phyloP scores from a whole-genome alignment of 139 green algal genomes.

The Ostreobium quekettii region DNA sequence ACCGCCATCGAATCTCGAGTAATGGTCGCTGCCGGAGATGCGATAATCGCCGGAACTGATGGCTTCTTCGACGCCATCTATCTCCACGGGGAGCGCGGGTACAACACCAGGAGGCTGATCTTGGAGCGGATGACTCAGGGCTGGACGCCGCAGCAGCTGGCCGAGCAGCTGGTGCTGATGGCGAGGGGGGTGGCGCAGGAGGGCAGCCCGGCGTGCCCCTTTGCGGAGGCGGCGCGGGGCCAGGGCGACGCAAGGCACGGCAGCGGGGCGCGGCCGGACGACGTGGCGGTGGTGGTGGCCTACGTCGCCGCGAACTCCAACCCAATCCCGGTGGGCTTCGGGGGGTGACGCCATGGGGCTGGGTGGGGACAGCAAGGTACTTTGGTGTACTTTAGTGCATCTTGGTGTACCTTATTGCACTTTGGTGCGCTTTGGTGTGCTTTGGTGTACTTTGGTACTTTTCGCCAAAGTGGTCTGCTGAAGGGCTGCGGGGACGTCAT shows the following conservation, averaged over 20 bases:
- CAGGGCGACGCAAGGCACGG: not conserved
- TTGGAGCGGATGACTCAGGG: not conserved
- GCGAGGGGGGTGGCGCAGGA: not conserved
- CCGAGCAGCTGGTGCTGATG: not conserved
- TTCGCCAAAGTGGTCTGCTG: no score
- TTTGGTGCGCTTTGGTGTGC: no score
- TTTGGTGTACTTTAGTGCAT: no score
- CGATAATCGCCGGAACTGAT: not conserved
- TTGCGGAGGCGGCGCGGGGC: not conserved
- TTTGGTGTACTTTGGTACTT: no score
- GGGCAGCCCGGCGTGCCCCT: not conserved
- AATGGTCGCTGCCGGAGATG: not conserved
- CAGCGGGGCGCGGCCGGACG: not conserved
- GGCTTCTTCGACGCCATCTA: constrained; percentile 1
- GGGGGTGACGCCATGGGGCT: no score
- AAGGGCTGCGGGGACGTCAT: no score
- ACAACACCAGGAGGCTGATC: not conserved
- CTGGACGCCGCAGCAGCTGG: not conserved
- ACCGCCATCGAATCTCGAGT: not conserved
- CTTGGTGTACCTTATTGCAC: no score
- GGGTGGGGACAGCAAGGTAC: no score
- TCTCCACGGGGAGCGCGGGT: not conserved
- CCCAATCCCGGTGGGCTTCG: no score
- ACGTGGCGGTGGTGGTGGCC: not conserved
- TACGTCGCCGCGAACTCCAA: no score